phyloP scores from a whole-genome alignment of 805 yeast genomes.

The Saccharomycopsis fodiens region DNA sequence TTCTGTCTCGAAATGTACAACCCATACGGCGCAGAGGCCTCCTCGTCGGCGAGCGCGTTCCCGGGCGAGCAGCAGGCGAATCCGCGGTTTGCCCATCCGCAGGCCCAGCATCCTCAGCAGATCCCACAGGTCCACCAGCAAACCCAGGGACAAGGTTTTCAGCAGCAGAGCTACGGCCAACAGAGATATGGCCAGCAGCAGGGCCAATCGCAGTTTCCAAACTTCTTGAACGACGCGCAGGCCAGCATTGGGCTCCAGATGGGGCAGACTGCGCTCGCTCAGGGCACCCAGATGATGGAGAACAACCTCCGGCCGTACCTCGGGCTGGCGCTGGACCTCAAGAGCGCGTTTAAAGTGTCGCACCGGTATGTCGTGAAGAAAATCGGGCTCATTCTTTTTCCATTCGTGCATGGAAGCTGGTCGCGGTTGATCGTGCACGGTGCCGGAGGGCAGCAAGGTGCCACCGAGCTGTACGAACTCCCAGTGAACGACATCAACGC shows the following conservation, averaged over 20 bases:
- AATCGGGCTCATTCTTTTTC: constrained; percentile 67
- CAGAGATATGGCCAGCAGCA: background rate
- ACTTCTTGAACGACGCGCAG: constrained; percentile 67
- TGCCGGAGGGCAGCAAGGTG: constrained; percentile 19
- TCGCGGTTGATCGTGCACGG: constrained; percentile 41
- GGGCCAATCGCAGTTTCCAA: constrained; percentile 21
- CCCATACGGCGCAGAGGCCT: constrained; percentile 8
- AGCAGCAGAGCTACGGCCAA: background rate
- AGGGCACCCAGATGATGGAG: constrained; percentile 73
- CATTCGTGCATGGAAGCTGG: constrained; percentile 84
- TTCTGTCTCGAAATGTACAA: constrained; percentile 15
- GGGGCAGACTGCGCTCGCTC: constrained; percentile 76
- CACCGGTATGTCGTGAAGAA: constrained; percentile 78
- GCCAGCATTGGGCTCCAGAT: constrained; percentile 82
- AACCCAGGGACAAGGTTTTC: background rate
- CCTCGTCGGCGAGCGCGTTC: constrained; percentile 1
- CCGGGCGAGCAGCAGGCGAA: background rate
- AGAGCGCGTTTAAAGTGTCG: constrained; percentile 87
- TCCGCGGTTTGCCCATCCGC: constrained; percentile 10
- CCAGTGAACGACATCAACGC: constrained; percentile 88
- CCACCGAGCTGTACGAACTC: constrained; percentile 45
- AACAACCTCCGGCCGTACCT: constrained; percentile 49
- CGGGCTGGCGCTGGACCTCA: constrained; percentile 42
- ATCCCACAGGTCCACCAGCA: constrained; percentile 2
- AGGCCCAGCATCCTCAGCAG: constrained; percentile 13